Conservation (phyloP, 179 eudicot genomes). For the Amaranthus tricolor region DNA sequence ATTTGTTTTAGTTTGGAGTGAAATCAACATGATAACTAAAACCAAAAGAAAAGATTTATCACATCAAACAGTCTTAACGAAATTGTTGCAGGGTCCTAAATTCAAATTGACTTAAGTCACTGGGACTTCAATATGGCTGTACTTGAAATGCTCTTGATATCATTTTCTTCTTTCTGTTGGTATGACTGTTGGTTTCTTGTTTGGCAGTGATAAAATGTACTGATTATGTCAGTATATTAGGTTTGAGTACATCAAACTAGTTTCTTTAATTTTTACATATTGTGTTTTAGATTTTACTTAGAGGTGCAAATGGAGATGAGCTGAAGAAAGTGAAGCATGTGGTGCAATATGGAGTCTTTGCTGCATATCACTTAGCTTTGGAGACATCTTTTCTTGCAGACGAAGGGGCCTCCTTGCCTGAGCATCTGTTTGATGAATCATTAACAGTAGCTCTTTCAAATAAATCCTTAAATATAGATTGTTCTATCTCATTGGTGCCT, state of each 20-base stretch:
- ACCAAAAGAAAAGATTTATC: too few species aligned
- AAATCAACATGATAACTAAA: too few species aligned
- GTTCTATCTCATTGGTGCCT: conserved; percentile 80
- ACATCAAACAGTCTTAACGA: too few species aligned
- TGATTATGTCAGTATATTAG: neutral
- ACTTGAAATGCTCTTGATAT: too few species aligned
- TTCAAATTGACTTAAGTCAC: too few species aligned
- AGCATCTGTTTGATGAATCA: conserved; percentile 66
- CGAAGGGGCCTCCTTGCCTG: conserved; percentile 97
- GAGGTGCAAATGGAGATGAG: conserved; percentile 90
- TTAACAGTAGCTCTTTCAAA: conserved; percentile 84
- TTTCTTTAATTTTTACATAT: neutral
- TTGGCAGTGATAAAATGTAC: neutral
- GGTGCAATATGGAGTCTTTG: conserved; percentile 92
- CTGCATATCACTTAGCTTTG: conserved; percentile 96
- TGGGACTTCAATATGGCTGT: too few species aligned
- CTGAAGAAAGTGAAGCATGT: conserved; percentile 97
- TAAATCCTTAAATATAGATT: conserved; percentile 58
- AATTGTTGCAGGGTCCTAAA: too few species aligned
- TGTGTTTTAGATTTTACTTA: conserved; percentile 76
- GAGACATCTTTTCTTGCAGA: conserved; percentile 99
- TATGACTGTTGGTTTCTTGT: neutral
- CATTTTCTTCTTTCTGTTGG: too few species aligned
- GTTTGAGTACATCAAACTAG: neutral
- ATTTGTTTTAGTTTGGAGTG: too few species aligned